A percentile compares a stretch with the other conserved stretches of the same genome.
These are phyloP conservation scores for Solanum sejunctum DNA, from an alignment of 257 asterid genomes.

Conservation along the genomic window DNA sequence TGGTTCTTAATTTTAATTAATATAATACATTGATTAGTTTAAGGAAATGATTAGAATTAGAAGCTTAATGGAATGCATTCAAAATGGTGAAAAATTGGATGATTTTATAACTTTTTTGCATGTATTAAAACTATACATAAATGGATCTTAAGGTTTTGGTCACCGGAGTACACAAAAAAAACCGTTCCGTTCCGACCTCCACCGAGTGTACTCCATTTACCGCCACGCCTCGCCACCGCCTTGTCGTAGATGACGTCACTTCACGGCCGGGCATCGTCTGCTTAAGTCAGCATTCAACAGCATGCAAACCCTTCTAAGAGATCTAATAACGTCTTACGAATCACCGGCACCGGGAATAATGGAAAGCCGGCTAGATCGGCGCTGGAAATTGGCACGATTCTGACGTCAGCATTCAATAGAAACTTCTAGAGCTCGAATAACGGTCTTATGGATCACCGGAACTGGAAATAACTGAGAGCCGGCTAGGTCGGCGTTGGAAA, in stretches of 20 bases:
- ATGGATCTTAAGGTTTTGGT: conserved; percentile 10
- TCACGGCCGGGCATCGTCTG: neutral
- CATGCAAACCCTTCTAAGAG: neutral
- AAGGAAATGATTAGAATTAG: neutral
- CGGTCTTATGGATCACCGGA: neutral
- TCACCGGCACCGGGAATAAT: neutral
- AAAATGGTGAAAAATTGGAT: neutral
- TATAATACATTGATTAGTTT: neutral
- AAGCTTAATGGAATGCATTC: neutral
- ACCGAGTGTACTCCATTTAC: neutral
- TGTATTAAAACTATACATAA: neutral
- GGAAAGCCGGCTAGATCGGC: conserved; percentile 23
- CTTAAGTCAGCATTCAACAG: neutral
- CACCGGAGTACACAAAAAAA: conserved; percentile 11
- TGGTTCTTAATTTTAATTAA: neutral
- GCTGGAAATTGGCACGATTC: conserved; percentile 13
- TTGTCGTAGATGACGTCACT: neutral
- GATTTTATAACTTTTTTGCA: neutral
- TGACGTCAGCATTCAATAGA: neutral
- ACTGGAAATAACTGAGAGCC: conserved; percentile 17
- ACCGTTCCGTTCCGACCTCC: conserved; percentile 7
- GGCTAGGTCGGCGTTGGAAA: conserved; percentile 24
- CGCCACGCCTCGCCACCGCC: no score
- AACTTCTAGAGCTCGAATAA: neutral
- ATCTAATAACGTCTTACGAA: neutral